A percentile compares a stretch with the other conserved stretches of the same genome.
These are phyloP conservation scores for Candida peoriensis DNA, from an alignment of 805 yeast species.

Conservation along the genomic window DNA sequence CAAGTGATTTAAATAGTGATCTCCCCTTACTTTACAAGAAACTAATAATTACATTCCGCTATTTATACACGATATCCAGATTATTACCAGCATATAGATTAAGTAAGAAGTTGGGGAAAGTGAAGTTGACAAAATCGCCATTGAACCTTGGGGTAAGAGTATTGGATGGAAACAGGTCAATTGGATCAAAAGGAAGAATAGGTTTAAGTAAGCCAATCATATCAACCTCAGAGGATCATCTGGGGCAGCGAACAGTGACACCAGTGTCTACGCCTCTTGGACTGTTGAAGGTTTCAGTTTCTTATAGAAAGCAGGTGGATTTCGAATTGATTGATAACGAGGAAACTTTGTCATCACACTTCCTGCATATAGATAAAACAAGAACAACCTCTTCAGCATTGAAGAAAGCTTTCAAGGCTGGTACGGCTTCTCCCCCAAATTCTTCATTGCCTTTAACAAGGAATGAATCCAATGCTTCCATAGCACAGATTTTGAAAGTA, in stretches of 20 bases:
- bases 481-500: conserved; percentile 33
- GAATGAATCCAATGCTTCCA: conserved; percentile 40
- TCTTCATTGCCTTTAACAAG: conserved; percentile 28
- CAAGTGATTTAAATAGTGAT: conserved; percentile 39
- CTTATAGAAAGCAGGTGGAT: conserved; percentile 67
- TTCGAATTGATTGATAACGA: conserved; percentile 68
- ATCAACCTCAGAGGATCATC: conserved; percentile 37
- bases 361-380: conserved; percentile 40
- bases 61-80: conserved; percentile 59
- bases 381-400: conserved; percentile 17
- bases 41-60: conserved; percentile 67
- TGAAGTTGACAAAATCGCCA: conserved; percentile 32
- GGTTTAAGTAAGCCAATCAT: conserved; percentile 73
- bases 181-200: conserved; percentile 75
- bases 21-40: conserved; percentile 69
- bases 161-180: conserved; percentile 73
- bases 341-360: conserved; percentile 53
- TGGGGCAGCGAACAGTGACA: conserved; percentile 56
- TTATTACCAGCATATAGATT: conserved; percentile 71
- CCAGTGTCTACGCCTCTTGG: conserved; percentile 79
- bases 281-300: conserved; percentile 64
- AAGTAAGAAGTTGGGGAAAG: conserved; percentile 36
- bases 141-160: conserved; percentile 54
- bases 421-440: conserved; percentile 28
- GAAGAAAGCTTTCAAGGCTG: conserved; percentile 28